phyloP scores from a whole-genome alignment of 2,329 filamentous ascomycete species.

The Gaeumannomyces sp. region DNA sequence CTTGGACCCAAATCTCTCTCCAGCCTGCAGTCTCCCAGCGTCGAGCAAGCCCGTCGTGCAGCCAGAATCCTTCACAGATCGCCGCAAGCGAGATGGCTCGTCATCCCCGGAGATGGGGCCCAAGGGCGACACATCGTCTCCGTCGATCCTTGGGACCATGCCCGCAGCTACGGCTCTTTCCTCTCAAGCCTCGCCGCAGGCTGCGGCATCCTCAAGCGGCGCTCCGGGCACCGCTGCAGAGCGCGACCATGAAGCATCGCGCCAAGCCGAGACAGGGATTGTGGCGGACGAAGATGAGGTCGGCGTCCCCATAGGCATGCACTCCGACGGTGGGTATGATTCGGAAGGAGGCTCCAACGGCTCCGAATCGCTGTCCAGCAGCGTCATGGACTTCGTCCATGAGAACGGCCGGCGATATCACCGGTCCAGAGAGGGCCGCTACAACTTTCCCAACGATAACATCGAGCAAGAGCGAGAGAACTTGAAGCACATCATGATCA shows the following conservation, averaged over 20 bases:
- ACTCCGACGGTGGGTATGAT: constrained; percentile 14
- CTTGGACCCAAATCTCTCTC: no score
- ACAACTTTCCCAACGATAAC: constrained; percentile 33
- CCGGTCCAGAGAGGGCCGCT: constrained; percentile 20
- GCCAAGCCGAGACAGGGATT: constrained; percentile 7
- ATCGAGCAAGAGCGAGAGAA: constrained; percentile 37
- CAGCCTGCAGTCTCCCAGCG: no score
- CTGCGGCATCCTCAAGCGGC: neutral
- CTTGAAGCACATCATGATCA: constrained; percentile 47
- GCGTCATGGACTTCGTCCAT: constrained; percentile 20
- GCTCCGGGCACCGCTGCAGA: no score
- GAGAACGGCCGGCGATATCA: constrained; percentile 25
- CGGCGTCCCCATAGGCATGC: no score
- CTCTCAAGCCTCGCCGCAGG: neutral
- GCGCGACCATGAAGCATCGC: neutral
- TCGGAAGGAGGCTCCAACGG: constrained; percentile 10
- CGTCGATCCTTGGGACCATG: no score
- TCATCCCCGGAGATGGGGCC: no score
- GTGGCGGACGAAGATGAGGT: constrained; percentile 14
- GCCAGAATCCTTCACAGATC: no score
- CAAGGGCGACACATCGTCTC: no score
- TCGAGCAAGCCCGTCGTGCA: no score
- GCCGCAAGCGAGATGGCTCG: no score
- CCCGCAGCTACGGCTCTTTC: no score
- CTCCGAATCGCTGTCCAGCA: constrained; percentile 21